Percentiles rank a stretch among this genome's conserved stretches.
Evolutionary conservation across 768 basidiomycete species (phyloP).

Genomic region (Pleurotus sapidus): DNA sequence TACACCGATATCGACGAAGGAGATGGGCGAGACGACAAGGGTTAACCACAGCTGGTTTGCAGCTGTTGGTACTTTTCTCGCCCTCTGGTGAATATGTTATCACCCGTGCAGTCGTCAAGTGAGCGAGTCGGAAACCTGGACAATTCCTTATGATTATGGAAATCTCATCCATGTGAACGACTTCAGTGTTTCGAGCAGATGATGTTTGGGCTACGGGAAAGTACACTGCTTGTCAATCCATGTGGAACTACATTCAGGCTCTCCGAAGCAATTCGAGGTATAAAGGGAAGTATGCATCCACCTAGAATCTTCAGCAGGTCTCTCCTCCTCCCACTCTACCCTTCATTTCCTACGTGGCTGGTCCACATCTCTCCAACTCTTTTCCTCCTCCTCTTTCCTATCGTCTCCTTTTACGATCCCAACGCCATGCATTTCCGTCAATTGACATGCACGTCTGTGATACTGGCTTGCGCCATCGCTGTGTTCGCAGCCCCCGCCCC

Average conservation of each 20-base stretch:
- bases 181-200: too few relatives aligned
- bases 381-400: neutral
- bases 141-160: too few relatives aligned
- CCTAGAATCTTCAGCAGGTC: neutral
- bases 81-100: too few relatives aligned
- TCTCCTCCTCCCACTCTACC: neutral
- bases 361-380: neutral
- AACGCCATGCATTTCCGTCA: neutral
- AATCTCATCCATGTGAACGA: too few relatives aligned
- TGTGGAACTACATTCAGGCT: too few relatives aligned
- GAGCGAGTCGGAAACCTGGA: too few relatives aligned
- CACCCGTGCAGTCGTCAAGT: too few relatives aligned
- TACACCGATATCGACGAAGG: too few relatives aligned
- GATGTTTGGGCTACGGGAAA: too few relatives aligned
- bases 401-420: neutral
- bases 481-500: neutral
- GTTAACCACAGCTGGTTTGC: too few relatives aligned
- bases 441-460: neutral
- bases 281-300: neutral
- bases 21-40: too few relatives aligned
- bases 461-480: neutral
- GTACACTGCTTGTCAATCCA: neutral
- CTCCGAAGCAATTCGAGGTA: neutral
- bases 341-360: neutral
- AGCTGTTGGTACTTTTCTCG: too few relatives aligned